Conservation (phyloP, 2,329 filamentous ascomycete genomes). For the Decorospora gaudefroyi region DNA sequence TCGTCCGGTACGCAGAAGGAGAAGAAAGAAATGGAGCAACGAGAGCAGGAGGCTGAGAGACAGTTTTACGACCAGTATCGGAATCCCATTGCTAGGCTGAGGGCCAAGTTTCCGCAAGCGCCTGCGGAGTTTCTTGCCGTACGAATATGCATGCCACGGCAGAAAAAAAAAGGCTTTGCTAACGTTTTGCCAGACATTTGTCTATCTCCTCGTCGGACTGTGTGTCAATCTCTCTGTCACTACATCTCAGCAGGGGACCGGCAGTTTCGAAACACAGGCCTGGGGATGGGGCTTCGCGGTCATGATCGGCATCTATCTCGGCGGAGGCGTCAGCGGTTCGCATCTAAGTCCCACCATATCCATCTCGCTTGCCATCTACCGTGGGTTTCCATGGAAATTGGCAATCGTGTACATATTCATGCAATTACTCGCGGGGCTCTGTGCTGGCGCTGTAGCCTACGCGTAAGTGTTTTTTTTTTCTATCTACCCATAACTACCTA, state of each 20-base stretch:
- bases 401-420: conserved; percentile 57
- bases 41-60: conserved; percentile 53
- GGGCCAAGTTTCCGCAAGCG: conserved; percentile 58
- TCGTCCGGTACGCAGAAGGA: conserved; percentile 44
- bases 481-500: conserved; percentile 44
- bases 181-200: conserved; percentile 24
- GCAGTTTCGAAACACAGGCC: conserved; percentile 37
- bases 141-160: not conserved
- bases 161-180: not conserved
- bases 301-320: conserved; percentile 56
- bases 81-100: conserved; percentile 57
- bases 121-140: conserved; percentile 60
- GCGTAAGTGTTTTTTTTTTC: conserved; percentile 51
- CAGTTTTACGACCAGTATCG: conserved; percentile 56
- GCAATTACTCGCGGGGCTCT: conserved; percentile 59
- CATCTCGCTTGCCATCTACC: conserved; percentile 55
- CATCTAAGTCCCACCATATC: conserved; percentile 57
- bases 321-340: conserved; percentile 54
- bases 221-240: conserved; percentile 56
- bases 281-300: conserved; percentile 59
- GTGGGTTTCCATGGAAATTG: conserved; percentile 62
- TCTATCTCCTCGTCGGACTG: conserved; percentile 53
- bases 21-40: conserved; percentile 44
- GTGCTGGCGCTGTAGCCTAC: conserved; percentile 51
- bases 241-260: conserved; percentile 51